Conservation (phyloP, 495 filamentous ascomycete species). For the Penicillium lagena region DNA sequence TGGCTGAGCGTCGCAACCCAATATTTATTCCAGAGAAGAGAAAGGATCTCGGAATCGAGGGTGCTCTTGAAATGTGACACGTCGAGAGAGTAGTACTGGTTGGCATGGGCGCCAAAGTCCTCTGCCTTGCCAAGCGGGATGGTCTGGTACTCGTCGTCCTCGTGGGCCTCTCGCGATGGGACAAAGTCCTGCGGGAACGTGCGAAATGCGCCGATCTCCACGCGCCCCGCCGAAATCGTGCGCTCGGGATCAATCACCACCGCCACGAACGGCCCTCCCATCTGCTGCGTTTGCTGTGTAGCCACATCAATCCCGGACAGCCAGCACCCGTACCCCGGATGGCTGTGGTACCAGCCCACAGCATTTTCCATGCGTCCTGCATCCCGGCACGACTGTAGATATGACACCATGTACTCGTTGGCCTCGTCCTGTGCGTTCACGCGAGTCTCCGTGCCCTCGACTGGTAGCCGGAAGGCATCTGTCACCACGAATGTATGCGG, state of each 20-base stretch:
- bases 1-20: conserved; percentile 99
- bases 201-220: conserved; percentile 95
- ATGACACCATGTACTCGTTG: conserved; percentile 93
- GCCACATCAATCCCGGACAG: conserved; percentile 90
- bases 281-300: conserved; percentile 83
- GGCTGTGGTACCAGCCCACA: conserved; percentile 97
- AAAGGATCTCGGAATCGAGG: conserved; percentile 77
- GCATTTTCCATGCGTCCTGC: conserved; percentile 79
- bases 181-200: conserved; percentile 80
- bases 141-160: conserved; percentile 47
- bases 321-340: conserved; percentile 99
- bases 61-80: conserved; percentile 90
- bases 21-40: conserved; percentile 97
- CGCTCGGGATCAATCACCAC: conserved; percentile 97
- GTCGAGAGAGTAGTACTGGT: conserved; percentile 82
- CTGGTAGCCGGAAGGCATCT: conserved; percentile 88
- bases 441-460: conserved; percentile 95
- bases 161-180: conserved; percentile 36
- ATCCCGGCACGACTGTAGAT: conserved; percentile 68
- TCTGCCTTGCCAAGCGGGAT: conserved; percentile 89
- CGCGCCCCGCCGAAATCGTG: conserved; percentile 89
- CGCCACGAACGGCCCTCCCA: conserved; percentile 85
- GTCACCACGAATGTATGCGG: conserved; percentile 85
- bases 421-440: conserved; percentile 95
- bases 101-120: conserved; percentile 91